Evolutionary conservation across 495 filamentous ascomycete genomes (phyloP).

Genomic region (Penicillium paxilli): DNA sequence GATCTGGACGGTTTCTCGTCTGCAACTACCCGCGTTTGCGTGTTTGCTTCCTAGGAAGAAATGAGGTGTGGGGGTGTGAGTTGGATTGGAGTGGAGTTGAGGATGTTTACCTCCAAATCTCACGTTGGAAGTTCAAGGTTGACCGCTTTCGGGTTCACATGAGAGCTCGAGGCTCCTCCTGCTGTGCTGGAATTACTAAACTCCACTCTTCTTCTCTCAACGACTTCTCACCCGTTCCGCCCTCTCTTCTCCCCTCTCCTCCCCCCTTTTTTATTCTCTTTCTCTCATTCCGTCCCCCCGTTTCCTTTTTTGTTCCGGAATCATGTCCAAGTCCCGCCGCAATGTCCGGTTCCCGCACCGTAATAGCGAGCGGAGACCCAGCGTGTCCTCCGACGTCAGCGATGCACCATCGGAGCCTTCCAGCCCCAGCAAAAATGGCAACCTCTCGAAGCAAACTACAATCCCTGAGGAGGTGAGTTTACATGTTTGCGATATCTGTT

Average conservation of each 20-base stretch:
- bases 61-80: background rate
- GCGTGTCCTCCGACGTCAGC: conserved; percentile 74
- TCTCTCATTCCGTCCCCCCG: conserved; percentile 12
- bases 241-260: conserved; percentile 9
- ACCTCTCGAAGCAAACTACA: conserved; percentile 44
- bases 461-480: conserved; percentile 49
- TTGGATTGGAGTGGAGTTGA: background rate
- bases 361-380: conserved; percentile 59
- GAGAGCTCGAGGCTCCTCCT: conserved; percentile 20
- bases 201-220: conserved; percentile 18
- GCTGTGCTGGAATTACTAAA: conserved; percentile 2
- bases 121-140: conserved; percentile 1
- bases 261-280: conserved; percentile 4
- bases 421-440: conserved; percentile 52
- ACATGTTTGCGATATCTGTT: background rate
- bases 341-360: conserved; percentile 82
- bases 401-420: conserved; percentile 67
- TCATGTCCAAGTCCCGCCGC: conserved; percentile 74
- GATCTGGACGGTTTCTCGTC: background rate
- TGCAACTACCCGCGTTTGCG: background rate
- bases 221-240: conserved; percentile 15
- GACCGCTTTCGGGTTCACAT: conserved; percentile 31
- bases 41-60: background rate
- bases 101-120: background rate
- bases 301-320: conserved; percentile 13